Conservation (phyloP, 2,329 filamentous ascomycete genomes). For the Phaeoacremonium minimum region DNA sequence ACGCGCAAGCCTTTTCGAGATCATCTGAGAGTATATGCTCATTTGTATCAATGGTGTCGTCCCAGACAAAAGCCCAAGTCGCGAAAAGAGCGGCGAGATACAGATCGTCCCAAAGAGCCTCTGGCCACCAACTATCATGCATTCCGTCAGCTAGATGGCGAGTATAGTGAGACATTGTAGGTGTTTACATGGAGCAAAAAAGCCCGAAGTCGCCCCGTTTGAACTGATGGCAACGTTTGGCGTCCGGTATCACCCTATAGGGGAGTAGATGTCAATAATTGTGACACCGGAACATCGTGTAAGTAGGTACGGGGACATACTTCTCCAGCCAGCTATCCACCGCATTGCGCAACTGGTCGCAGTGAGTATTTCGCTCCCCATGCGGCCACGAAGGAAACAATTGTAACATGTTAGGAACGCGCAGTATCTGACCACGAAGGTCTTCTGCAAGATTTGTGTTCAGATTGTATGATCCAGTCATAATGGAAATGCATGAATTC, state of each 20-base stretch:
- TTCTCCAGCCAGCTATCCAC: too few species aligned
- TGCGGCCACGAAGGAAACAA: background rate
- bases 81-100: slow-evolving; percentile 23
- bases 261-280: background rate
- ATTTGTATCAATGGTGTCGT: slow-evolving; percentile 25
- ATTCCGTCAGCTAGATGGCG: background rate
- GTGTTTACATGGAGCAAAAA: slow-evolving; percentile 22
- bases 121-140: slow-evolving; percentile 23
- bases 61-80: slow-evolving; percentile 28
- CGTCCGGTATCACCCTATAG: slow-evolving; percentile 20
- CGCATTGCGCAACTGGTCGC: background rate
- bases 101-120: slow-evolving; percentile 24
- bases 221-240: slow-evolving; percentile 20
- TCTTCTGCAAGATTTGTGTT: background rate
- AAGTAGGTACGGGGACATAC: too few species aligned
- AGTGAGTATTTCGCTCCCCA: background rate
- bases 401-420: background rate
- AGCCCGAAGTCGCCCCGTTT: slow-evolving; percentile 25
- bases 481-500: too few species aligned
- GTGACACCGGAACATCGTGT: background rate
- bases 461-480: too few species aligned
- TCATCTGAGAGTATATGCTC: slow-evolving; percentile 22
- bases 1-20: slow-evolving; percentile 19
- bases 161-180: background rate
- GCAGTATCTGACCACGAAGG: background rate